Base-by-base conservation (phyloP, 2,329 filamentous ascomycete species). In the Dactylellina sp. region DNA sequence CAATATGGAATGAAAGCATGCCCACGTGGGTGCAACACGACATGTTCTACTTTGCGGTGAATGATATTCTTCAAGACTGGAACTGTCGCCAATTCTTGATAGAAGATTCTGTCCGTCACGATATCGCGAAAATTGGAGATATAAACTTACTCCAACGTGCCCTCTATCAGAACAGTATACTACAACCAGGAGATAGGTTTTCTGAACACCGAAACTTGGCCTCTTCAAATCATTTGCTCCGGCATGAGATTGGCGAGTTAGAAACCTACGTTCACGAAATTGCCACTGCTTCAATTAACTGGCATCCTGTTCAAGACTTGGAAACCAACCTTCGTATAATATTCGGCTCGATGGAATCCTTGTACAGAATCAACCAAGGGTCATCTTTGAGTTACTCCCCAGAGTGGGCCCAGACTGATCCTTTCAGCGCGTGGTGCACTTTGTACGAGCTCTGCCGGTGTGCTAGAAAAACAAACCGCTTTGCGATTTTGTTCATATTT, bases 11-110 rank as follows among this genome's bases (percentile, higher is more conserved):
- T 76, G 0, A 0, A 64, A 0, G 14, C 47, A 0, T 77, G 86
- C 0, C 80, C 80, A 1, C 80, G 79, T 7, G 75, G 1, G 78
- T 83, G 0, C 85, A 88, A 60, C 81, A 86, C 62, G 80, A 81
- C 0, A 76, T 77, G 0, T 85, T 86, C 37, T 79, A 79, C 37
- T 68, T 76, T 0, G 46, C 75, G 2, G 83, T 84, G 0, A 25
- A 75, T 2, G 75, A 60, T 0, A 81, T 86, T 11, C 78, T 84
- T 2, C 22, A 78, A 1, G 79, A 83, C 22, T 72, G 60, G 68
- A 61, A 44, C 14, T 7, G 32, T 1, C 62, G 53, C 6, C 52
- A 64, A n/a, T 57, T 57, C 28, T 42, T 57, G 37, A 57, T 57
- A 2, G 35, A 16, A 16, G 37, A 16, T 2, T 42, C 35, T 3